Evolutionary conservation across 345 rosid species (phyloP).

Genomic region (Eucalyptus marginata): DNA sequence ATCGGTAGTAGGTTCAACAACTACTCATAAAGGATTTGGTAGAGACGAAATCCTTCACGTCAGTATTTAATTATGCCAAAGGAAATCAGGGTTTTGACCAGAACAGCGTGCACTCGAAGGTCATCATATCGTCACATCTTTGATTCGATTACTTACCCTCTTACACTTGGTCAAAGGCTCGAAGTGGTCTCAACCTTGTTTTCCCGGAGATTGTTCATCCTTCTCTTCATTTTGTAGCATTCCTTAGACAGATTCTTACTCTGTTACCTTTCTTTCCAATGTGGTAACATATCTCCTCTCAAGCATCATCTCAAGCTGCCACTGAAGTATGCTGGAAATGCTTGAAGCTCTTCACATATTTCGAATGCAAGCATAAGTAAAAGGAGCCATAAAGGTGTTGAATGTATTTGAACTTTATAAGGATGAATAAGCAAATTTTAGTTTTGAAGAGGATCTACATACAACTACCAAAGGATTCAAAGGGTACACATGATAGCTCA

Average conservation of each 20-base stretch:
- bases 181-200: background rate
- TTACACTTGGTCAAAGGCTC: background rate
- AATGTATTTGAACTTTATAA: background rate
- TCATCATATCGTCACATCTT: background rate
- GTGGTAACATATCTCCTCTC: background rate
- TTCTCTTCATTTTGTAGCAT: background rate
- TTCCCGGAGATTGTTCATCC: background rate
- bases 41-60: background rate
- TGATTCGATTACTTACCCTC: background rate
- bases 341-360: background rate
- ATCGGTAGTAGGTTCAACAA: background rate
- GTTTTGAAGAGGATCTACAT: background rate
- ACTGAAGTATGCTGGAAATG: background rate
- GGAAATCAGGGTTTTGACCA: background rate
- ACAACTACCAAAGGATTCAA: background rate
- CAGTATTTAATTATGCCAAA: background rate
- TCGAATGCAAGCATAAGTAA: background rate
- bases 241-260: background rate
- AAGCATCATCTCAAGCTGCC: too few species aligned
- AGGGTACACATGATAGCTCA: background rate
- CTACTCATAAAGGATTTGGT: background rate
- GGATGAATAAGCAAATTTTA: background rate
- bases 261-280: background rate
- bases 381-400: rapidly evolving
- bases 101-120: background rate